Conservation (phyloP, 768 basidiomycete species). For the Mycena albidolilacea region DNA sequence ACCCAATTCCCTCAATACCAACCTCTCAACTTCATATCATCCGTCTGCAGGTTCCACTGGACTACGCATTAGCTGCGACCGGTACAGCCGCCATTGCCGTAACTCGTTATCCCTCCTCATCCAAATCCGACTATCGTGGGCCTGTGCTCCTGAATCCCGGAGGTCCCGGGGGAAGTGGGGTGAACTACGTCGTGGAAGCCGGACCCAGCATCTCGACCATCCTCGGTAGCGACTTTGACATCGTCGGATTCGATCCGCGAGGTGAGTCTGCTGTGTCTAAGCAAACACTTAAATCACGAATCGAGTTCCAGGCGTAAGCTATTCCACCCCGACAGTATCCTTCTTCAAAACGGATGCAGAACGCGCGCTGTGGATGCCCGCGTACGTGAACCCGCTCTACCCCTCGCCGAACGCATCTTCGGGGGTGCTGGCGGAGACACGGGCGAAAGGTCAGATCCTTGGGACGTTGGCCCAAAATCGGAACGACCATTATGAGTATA, state of each 20-base stretch:
- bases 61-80: constrained; percentile 42
- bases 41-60: constrained; percentile 45
- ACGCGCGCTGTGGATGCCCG: constrained; percentile 5
- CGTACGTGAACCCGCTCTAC: background rate
- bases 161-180: constrained; percentile 46
- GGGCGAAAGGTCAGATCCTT: background rate
- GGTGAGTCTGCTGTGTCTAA: constrained; percentile 28
- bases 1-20: background rate
- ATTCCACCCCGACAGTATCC: constrained; percentile 26
- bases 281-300: background rate
- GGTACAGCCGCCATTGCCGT: constrained; percentile 45
- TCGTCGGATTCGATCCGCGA: constrained; percentile 48
- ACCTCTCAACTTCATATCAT: background rate
- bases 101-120: constrained; percentile 41
- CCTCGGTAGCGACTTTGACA: constrained; percentile 39
- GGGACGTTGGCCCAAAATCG: constrained; percentile 3
- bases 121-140: constrained; percentile 42
- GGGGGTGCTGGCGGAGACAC: background rate
- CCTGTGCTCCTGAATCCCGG: constrained; percentile 52
- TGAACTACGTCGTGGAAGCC: constrained; percentile 27
- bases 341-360: constrained; percentile 36
- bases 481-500: background rate
- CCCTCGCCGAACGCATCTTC: constrained; percentile 20
- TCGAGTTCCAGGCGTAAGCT: constrained; percentile 24
- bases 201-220: constrained; percentile 8